phyloP scores from a whole-genome alignment of 768 basidiomycete species.

The Mycena haematopus region DNA sequence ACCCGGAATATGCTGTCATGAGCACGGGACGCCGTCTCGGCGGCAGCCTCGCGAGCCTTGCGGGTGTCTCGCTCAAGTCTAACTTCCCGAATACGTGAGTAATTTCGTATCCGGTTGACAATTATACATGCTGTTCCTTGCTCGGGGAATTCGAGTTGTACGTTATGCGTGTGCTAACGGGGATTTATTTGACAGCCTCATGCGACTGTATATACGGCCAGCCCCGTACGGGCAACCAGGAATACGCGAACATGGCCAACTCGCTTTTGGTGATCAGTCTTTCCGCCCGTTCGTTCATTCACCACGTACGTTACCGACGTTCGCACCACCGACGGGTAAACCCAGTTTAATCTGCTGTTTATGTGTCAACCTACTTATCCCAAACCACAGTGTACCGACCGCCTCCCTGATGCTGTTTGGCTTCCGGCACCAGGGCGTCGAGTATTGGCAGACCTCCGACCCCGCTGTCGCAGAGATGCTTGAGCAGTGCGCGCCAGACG shows the following conservation, averaged over 20 bases:
- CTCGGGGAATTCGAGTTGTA: not conserved
- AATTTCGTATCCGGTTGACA: too few relatives aligned
- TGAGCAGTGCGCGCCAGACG: not conserved
- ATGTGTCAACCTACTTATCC: too few relatives aligned
- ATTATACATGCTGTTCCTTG: not conserved
- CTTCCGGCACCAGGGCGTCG: not conserved
- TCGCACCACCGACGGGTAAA: not conserved
- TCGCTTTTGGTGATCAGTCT: not conserved
- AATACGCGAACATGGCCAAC: not conserved
- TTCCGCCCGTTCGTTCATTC: not conserved
- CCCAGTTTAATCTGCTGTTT: not conserved
- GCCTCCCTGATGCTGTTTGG: not conserved
- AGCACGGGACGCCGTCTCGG: constrained; percentile 2
- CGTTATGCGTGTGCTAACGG: not conserved
- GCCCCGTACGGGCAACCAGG: not conserved
- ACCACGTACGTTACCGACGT: not conserved
- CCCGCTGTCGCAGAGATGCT: not conserved
- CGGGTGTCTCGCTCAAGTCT: not conserved
- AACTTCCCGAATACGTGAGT: not conserved
- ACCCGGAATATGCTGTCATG: not conserved
- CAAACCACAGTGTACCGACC: not conserved
- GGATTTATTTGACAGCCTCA: not conserved
- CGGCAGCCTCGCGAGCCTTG: not conserved
- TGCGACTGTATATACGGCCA: not conserved
- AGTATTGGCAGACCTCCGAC: not conserved